phyloP scores from a whole-genome alignment of 2,329 filamentous ascomycete genomes.

The Fusarium xylarioides region DNA sequence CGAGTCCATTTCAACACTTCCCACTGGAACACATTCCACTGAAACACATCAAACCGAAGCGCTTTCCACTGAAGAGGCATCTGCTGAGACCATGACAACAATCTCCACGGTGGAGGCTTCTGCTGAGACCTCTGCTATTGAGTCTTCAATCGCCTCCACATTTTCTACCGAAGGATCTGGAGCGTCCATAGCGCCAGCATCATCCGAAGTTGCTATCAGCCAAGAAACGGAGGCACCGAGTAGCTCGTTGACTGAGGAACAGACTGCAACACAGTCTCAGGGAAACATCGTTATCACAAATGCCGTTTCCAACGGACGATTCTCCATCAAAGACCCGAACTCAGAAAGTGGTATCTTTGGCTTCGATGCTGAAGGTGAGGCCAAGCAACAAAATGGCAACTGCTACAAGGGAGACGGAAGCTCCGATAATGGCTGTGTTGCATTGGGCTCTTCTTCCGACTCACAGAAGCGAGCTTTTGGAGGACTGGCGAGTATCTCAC shows the following conservation, averaged over 20 bases:
- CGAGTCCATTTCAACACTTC: not conserved
- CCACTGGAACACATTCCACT: not conserved
- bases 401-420: not conserved
- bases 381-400: not conserved
- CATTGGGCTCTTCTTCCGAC: not conserved
- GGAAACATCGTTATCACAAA: not conserved
- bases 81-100: not conserved
- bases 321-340: not conserved
- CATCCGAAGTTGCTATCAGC: not conserved
- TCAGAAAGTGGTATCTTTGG: not conserved
- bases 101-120: not conserved
- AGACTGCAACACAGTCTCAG: not conserved
- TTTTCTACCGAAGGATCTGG: fast-evolving
- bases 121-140: not conserved
- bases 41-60: no score
- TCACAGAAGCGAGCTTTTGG: not conserved
- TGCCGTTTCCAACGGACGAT: not conserved
- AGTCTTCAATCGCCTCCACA: not conserved
- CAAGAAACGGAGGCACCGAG: not conserved
- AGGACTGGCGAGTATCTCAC: not conserved
- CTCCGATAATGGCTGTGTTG: not conserved
- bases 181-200: not conserved
- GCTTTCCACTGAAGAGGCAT: not conserved
- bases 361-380: not conserved
- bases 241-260: not conserved